Base-by-base conservation (phyloP, 2,329 filamentous ascomycete genomes). In the Penicillium italicum region DNA sequence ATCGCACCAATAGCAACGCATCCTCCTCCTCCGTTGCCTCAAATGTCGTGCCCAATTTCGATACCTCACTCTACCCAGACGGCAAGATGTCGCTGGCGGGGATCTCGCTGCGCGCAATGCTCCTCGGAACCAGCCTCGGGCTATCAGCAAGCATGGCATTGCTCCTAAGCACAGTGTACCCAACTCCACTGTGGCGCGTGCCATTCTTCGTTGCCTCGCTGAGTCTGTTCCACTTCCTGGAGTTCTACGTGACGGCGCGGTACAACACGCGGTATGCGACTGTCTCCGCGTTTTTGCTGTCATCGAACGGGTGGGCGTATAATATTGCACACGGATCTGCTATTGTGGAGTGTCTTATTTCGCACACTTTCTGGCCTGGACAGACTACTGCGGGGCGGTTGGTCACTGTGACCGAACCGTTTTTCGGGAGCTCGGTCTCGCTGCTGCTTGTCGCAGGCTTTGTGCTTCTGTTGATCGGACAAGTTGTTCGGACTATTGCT, bases 211-310 rank as follows among this genome's bases (percentile, higher is more conserved):
- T 80, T 56, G 61, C 72, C 36, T 78, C 85, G 14, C 85, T 97
- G 45, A 82, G 87, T 26, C 66, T 88, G 30, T 97, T 97, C 77
- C 94, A 99, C 79, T 97, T 96, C 76, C 86, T 97, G 73, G 94
- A 99, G 76, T 99, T 92, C 79, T 96, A 86, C 81, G 90, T 87
- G 31, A 97, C 93, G 0, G 92, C 93, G 9, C 79, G 81, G 53
- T 90, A 89, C 76, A 97, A 97, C 74, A 90, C 90, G 0, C 80
- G 82, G 16, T 80, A 85, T 49, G 90, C 90, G 20, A 83, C 81
- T 24, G 79, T 92, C 20, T 82, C 83, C 50, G 88, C 90, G 34
- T 99, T 95, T 72, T 83, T 99, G 14, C 81, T 97, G 34, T 87
- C 86, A 36, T 85, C 85, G 47, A 99, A 99, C 73, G 94, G 94